Conservation (phyloP, 306 rosid species). For the Sicyos edulis region DNA sequence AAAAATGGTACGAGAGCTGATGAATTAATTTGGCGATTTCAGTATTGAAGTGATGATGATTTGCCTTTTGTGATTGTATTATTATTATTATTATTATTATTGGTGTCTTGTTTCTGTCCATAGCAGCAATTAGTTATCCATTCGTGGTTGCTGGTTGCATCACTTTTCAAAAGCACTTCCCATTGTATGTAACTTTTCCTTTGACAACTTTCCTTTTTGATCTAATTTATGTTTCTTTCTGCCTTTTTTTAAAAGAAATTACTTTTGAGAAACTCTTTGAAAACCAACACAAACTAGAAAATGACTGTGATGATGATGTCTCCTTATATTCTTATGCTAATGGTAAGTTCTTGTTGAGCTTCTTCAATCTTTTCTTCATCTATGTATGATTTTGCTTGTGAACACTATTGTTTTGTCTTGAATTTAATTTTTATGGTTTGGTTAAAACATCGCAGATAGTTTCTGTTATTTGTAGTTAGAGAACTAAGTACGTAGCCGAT, state of each 20-base stretch:
- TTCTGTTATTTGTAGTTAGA: no score
- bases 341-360: not conserved
- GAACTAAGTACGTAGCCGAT: no score
- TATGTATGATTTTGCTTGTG: no score
- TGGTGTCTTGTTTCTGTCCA: slow-evolving; percentile 1
- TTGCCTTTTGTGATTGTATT: slow-evolving; percentile 16
- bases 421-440: no score
- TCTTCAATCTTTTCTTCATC: no score
- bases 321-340: not conserved
- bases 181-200: slow-evolving; percentile 12
- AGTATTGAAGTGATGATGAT: slow-evolving; percentile 3
- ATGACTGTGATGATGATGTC: not conserved
- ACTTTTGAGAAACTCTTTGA: not conserved
- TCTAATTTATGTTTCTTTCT: slow-evolving; percentile 20
- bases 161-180: not conserved
- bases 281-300: not conserved
- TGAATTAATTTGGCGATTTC: slow-evolving; percentile 29
- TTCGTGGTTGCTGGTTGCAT: slow-evolving; percentile 15
- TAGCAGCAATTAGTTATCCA: slow-evolving; percentile 20
- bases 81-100: no score
- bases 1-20: slow-evolving; percentile 33
- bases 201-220: not conserved
- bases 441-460: no score
- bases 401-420: no score
- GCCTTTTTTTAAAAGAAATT: not conserved